Evolutionary conservation across 106 monocot genomes (phyloP), one percentile per base, ranked within the genome.

Genomic region (Posidonia australis): DNA sequence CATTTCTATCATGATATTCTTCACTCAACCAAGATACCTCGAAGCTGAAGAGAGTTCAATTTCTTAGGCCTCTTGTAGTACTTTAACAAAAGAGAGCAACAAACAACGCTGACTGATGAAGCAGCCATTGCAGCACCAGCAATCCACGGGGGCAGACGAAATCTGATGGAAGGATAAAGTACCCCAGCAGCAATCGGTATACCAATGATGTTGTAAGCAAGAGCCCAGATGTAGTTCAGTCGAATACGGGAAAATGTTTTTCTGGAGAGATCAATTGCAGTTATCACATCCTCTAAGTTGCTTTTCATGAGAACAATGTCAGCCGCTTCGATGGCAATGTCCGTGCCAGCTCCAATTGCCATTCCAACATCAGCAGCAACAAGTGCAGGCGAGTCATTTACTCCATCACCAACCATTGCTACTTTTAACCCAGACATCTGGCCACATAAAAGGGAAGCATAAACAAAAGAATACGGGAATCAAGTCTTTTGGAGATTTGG

Each of bases 281-380:
- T 89, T 26, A 89, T 89, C 4, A 93, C 88, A 66, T 93, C 93
- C 60, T 93, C 93, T 62, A 93, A 66, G 77, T 93, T 85, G 70
- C 93, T 93, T 70, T 68, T 88, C 93, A 93, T 89, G n/a, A 89
- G 88, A 67, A 93, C 93, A 62, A 89, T 89, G 48, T 93, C 93
- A 25, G 93, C 93, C 25, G 92, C 83, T 82, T 93, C 93, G 43
- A 93, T 89, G 22, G 93, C 93, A 26, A 93, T 78, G 54, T 93
- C 85, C 0, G 93, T 93, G 5, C 93, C 93, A 16, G 93, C 88
- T 17, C 93, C 93, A 22, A 93, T 93, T 26, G 88, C 93, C 77
- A 93, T 83, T 5, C 92, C 92, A 24, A 93, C 92, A 48, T 93
- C 92, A 44, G 92, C 85, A 49, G 88, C 80, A 9, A 93, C 83